These are phyloP conservation scores for Podospora pseudopauciseta DNA, from an alignment of 495 filamentous ascomycete species.

Conservation along the genomic window DNA sequence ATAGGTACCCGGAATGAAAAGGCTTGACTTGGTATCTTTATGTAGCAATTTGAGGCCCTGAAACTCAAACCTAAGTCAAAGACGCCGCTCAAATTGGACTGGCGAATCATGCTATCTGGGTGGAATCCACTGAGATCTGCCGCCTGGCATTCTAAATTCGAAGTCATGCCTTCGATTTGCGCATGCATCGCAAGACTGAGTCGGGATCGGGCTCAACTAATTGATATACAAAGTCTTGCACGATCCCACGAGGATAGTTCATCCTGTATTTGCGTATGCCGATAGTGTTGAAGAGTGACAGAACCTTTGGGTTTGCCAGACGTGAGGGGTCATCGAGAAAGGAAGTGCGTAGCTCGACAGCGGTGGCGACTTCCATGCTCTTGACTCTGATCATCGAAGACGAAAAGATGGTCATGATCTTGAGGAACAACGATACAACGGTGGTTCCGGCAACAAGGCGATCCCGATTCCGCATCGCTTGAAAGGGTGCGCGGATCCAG, in stretches of 20 bases:
- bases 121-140: background rate
- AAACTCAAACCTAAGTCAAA: background rate
- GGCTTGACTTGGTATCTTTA: background rate
- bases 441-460: background rate
- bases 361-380: too few species aligned
- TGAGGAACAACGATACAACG: background rate
- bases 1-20: background rate
- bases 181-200: background rate
- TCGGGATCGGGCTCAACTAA: background rate
- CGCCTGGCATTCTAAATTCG: background rate
- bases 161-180: background rate
- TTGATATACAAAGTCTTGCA: background rate
- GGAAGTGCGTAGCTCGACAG: background rate
- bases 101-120: background rate
- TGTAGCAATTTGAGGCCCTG: background rate
- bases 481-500: background rate
- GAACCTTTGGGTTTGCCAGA: background rate
- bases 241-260: background rate
- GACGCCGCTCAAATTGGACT: background rate
- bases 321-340: background rate
- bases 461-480: background rate
- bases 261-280: background rate
- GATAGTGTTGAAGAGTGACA: background rate
- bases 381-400: background rate
- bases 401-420: constrained; percentile 2